Percentiles rank a stretch among this genome's conserved stretches.
phyloP scores from a whole-genome alignment of 2,329 filamentous ascomycete species.

The Penicillium sp. region DNA sequence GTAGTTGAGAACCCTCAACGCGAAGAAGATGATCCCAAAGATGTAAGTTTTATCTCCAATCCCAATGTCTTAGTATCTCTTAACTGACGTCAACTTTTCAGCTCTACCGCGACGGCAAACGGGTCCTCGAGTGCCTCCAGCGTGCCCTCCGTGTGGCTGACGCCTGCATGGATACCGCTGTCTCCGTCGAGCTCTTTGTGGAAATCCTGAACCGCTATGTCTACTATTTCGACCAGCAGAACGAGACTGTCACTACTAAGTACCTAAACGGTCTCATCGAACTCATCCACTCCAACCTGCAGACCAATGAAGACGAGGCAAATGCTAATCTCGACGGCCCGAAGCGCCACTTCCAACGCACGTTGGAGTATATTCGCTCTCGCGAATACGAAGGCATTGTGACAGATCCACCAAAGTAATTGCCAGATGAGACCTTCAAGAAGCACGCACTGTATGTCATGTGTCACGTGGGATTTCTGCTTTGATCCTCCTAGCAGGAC shows the following conservation, averaged over 20 bases:
- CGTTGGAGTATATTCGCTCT: conserved; percentile 86
- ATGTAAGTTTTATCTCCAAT: conserved; percentile 55
- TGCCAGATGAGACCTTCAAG: neutral
- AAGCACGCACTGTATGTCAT: neutral
- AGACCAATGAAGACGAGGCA: conserved; percentile 66
- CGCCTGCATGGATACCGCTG: conserved; percentile 97
- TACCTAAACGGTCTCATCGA: conserved; percentile 98
- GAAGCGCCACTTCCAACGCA: conserved; percentile 90
- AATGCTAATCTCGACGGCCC: conserved; percentile 82
- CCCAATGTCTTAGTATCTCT: conserved; percentile 19
- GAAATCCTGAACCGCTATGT: conserved; percentile 98
- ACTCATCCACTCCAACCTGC: conserved; percentile 93
- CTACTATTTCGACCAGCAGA: conserved; percentile 99
- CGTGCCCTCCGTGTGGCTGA: conserved; percentile 93
- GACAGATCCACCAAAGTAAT: conserved; percentile 54
- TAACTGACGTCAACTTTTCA: conserved; percentile 38
- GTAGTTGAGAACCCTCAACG: conserved; percentile 77
- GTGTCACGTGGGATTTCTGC: neutral
- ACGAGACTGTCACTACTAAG: conserved; percentile 96
- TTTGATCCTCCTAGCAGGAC: neutral
- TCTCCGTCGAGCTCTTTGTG: conserved; percentile 96
- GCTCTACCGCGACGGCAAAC: conserved; percentile 96
- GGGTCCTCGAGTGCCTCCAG: conserved; percentile 93
- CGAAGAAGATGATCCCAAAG: conserved; percentile 76
- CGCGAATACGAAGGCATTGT: conserved; percentile 93